Evolutionary conservation across 2,329 filamentous ascomycete genomes (phyloP), one percentile per base, ranked within the genome.

Genomic region (Paramyrothecium sp.): DNA sequence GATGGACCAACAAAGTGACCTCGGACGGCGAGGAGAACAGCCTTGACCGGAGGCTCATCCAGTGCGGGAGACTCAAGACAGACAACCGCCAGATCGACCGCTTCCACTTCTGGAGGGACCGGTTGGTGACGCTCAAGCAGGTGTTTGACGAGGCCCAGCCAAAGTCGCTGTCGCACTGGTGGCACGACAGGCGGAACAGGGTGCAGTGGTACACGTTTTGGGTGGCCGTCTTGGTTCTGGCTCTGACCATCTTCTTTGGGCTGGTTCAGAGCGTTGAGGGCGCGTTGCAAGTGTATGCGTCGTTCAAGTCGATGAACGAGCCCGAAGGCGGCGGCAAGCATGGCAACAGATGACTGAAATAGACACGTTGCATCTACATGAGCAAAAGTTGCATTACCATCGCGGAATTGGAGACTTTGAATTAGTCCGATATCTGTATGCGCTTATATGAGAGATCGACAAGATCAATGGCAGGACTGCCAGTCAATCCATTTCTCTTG

Each of bases 171-270:
- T 65, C 64, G 0, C 72, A 78, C 50, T 78, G 72, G 73, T 80
- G 78, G 77, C 63, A 71, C 54, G 76, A 79, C 56, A 59, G 71
- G 3, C 60, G 78, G 1, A 75, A 76, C 30, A 68, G 72, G 1
- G 71, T 73, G 0, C 76, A 80, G 53, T 79, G 76, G 75, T 79
- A 74, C 51, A 78, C 73, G 1, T 76, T 80, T 53, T 81, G 78
- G 78, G 68, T 80, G 3, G 57, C 60, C 4, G 54, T 78, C 1
- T 49, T 78, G 0, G 38, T 64, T 16, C 61, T 75, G 21, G 20
- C 51, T 1, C 33, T 61, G 7, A 77, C 71, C 0, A 63, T 73
- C 7, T 65, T 76, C 52, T 75, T 81, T 63, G 70, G 77, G 3
- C 19, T 79, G 16, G 59, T 77, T 13, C 71, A 81, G 63, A 69